Base-by-base conservation (phyloP, 2,329 filamentous ascomycete genomes). In the Lomentospora prolificans region DNA sequence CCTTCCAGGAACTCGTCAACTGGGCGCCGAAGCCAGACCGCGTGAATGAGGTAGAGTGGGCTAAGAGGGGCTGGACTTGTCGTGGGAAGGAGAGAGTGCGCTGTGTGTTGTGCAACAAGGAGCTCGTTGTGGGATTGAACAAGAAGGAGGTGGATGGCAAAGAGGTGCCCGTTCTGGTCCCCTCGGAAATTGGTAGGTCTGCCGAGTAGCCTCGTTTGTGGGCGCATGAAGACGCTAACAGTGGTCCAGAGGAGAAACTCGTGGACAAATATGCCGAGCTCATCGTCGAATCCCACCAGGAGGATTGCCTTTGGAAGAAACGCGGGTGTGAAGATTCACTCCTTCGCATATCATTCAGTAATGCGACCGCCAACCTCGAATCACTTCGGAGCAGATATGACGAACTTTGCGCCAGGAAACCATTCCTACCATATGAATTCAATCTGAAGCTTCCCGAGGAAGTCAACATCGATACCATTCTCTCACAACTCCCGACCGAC, bases 11-110 rank as follows among this genome's bases (percentile, higher is more conserved):
- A 61, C 84, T 97, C 51, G 94, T 90, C 55, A 82, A 87, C 66
- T 99, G 92, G 92, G 87, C 88, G n/a, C 87, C 89, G 0, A 97
- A 97, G 67, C 91, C 94, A 0, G 82, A 91, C 54, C 78, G 77
- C 31, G 85, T 97, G 62, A 90, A 84, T 65, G 94, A 97, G 70
- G 84, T 96, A 6, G 87, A 90, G 67, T 99, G 94, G 94, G 91
- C 91, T 0, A 96, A 92, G 74, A 77, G 88, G 57, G 92, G 92
- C 1, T 99, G 94, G 92, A 78, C 86, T 3, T 96, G 92, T 64
- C 83, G 87, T 50, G 86, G 86, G 62, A 84, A 84, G 60, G 90
- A 95, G 69, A 87, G 87, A 3, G 89, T 97, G 14, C 82, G 84
- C 17, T 99, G 94, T 67, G 85, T 87, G 41, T 82, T 91, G 2